Evolutionary conservation across 192 early-diverging fungal species (phyloP), one percentile per base, ranked within the genome.

Genomic region (Backusella liffmaniae): DNA sequence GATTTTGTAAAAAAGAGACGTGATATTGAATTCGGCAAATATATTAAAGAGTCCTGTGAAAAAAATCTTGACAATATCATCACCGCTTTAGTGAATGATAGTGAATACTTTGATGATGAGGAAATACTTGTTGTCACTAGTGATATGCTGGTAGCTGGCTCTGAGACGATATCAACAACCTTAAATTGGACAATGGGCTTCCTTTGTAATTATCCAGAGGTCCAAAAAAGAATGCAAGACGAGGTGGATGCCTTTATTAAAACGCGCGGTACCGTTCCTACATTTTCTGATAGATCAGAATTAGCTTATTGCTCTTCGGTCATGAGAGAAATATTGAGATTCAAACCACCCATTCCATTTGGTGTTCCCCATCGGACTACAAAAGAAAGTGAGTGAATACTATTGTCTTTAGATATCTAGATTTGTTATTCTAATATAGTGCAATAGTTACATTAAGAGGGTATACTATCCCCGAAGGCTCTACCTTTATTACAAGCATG

Each of bases 401-500:
- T 39, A 69, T 26, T 7, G 13, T 37, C 6, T 35, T 35, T 13
- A 37, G 1, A 35, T 34, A 18, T 21, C 6, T 15, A 18, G 16
- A 5, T 5, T 35, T 23, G 21, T 23, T 10, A 44, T 12, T 37
- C 13, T 51, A 13, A 34, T 35, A 12, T 5, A 39, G 12, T 13
- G 15, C 5, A 34, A 5, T 56, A 72, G 71, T 72, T 36, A 16
- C 18, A 12, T 29, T 44, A 35, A 80, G 80, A 1, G 82, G 82
- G 0, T 86, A 86, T 78, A 78, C 81, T 29, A 76, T 90, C 32
- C 86, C 87, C 30, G 84, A 86, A 72, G 86, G 79, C 0, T 70
- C 86, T 3, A 73, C 74, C 73, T 71, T 88, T 18, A 76, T 85
- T 68, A 81, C 85, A 39, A 84, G 85, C 53, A 62, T 86, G 46